A percentile compares a stretch with the other conserved stretches of the same genome.
phyloP scores from a whole-genome alignment of 2,329 filamentous ascomycete species.

The Zasmidium cellare region DNA sequence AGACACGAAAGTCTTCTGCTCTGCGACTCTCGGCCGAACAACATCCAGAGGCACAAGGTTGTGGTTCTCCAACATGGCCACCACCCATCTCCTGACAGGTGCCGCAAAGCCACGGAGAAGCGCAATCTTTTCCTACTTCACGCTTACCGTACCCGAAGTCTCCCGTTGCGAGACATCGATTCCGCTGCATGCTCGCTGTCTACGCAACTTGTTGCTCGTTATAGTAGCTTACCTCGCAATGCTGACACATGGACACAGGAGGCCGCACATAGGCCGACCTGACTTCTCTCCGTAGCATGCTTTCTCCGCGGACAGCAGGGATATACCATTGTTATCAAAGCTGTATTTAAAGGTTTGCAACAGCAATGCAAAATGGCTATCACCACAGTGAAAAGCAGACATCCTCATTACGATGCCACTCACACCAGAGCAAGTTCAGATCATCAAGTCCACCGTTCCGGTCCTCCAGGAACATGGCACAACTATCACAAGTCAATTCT shows the following conservation, averaged over 20 bases:
- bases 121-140: not conserved
- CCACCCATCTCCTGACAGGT: not conserved
- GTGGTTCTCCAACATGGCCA: no score
- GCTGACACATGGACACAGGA: not conserved
- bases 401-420: conserved; percentile 44
- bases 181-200: not conserved
- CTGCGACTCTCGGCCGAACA: no score
- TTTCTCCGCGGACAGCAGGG: conserved; percentile 3
- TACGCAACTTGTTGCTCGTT: not conserved
- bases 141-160: not conserved
- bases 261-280: not conserved
- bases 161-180: not conserved
- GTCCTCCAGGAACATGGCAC: conserved; percentile 67
- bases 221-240: not conserved
- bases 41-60: no score
- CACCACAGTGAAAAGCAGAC: not conserved
- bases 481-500: conserved; percentile 70
- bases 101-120: not conserved
- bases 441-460: conserved; percentile 71
- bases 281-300: not conserved
- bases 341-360: not conserved
- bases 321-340: not conserved
- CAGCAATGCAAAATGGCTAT: not conserved
- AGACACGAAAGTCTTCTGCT: not conserved
- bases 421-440: conserved; percentile 61